Conservation (phyloP, 2,329 filamentous ascomycete species). For the Polychaeton citri region DNA sequence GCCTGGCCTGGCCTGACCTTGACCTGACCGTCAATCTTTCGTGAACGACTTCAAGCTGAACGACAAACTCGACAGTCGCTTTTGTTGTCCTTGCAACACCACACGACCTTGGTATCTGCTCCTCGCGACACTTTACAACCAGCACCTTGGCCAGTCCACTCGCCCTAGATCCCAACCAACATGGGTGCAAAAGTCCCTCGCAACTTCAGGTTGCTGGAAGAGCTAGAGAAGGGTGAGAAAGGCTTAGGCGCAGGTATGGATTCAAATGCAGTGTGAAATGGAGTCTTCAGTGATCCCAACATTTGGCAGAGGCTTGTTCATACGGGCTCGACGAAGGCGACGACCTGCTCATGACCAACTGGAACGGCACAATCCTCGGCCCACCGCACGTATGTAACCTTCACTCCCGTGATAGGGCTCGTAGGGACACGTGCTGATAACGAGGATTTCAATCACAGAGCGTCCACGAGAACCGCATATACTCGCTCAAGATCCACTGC, state of each 20-base stretch:
- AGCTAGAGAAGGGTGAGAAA: constrained; percentile 98
- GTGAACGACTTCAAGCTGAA: no score
- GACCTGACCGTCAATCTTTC: no score
- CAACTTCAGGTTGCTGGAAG: constrained; percentile 92
- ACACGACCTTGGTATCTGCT: no score
- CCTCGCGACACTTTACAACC: no score
- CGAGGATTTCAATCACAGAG: constrained; percentile 42
- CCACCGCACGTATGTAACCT: constrained; percentile 72
- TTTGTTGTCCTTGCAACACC: no score
- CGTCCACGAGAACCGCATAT: constrained; percentile 96
- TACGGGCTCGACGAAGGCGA: constrained; percentile 91
- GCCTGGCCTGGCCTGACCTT: no score
- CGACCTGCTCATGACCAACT: constrained; percentile 93
- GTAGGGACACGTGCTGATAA: neutral
- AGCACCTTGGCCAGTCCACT: no score
- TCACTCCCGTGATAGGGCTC: neutral
- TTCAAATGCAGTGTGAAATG: neutral
- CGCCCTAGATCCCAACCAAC: neutral
- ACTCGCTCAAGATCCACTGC: constrained; percentile 95
- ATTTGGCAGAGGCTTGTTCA: constrained; percentile 69
- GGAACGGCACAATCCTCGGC: constrained; percentile 95
- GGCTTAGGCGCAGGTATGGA: constrained; percentile 70
- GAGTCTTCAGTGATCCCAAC: constrained; percentile 3
- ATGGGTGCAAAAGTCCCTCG: constrained; percentile 72
- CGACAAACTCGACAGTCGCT: no score